Base-by-base conservation (phyloP, 2,329 filamentous ascomycete genomes). In the Xylariaceae sp. region DNA sequence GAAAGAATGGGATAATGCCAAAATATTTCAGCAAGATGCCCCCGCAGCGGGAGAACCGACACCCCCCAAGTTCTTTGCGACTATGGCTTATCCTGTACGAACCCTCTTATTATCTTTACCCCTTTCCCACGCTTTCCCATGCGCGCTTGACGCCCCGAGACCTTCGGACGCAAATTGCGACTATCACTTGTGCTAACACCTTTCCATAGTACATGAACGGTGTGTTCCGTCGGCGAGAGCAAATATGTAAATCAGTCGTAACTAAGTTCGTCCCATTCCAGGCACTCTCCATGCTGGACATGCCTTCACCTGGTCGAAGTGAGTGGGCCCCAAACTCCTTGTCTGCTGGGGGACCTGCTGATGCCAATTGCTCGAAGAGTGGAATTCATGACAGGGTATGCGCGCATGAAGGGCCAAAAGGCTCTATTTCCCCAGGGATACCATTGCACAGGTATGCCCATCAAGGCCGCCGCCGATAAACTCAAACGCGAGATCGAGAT, bases 31-130 rank as follows among this genome's bases (percentile, higher is more conserved):
- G 65, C 75, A 82, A 54, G 72, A 97, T 64, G 88, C 92, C 16
- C 92, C 92, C 23, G 80, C 85, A 14, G 78, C 81, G 36, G 67
- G 74, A 48, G 88, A 96, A 52, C 76, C 88, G 48, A 82, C 88
- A 62, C 70, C 85, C 55, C 90, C 90, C 52, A 97, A 97, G 68
- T 95, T 89, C 73, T 94, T 90, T 60, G 88, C 84, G 77, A 53
- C 64, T 28, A 65, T 69, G 44, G 66, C 67, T 17, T 70, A 67
- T 46, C 67, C 64, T 13, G 41, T 44, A 44, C 31, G 41, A 23
- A 36, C 26, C 6, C 8, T 31, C n/a, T n/a, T 23, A 11, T 14
- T 5, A 14, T 17, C n/a, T 19, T 9, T 23, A 17, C 12, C 7
- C 13, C 9, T 13, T 8, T 11, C 18, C 30, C 6, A 24, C 21